These are phyloP conservation scores for Penicillium salamii DNA, from an alignment of 495 filamentous ascomycete genomes.

Conservation along the genomic window DNA sequence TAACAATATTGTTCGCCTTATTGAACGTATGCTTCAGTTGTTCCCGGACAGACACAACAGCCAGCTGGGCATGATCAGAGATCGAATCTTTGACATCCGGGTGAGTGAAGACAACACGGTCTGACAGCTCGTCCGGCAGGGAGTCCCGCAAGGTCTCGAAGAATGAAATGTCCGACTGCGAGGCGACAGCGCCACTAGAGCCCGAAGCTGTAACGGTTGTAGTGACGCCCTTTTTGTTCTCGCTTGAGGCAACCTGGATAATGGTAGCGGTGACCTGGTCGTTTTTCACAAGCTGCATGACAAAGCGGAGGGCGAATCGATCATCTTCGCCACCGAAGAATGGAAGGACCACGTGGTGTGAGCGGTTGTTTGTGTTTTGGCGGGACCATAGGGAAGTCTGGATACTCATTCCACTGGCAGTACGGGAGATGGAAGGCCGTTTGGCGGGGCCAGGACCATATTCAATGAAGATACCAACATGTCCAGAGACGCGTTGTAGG, in stretches of 20 bases:
- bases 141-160: slow-evolving; percentile 62
- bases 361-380: slow-evolving; percentile 51
- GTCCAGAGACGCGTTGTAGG: slow-evolving; percentile 58
- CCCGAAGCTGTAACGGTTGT: neutral
- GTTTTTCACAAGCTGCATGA: slow-evolving; percentile 77
- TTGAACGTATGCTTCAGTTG: slow-evolving; percentile 59
- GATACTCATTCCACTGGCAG: slow-evolving; percentile 56
- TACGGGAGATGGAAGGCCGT: slow-evolving; percentile 33
- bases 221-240: neutral
- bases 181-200: slow-evolving; percentile 1
- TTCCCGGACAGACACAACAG: slow-evolving; percentile 45
- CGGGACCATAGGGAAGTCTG: slow-evolving; percentile 45
- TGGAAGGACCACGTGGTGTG: slow-evolving; percentile 83
- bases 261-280: slow-evolving; percentile 56
- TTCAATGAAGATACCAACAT: slow-evolving; percentile 81
- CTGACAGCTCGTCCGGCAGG: slow-evolving; percentile 53
- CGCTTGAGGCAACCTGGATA: slow-evolving; percentile 19
- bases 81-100: slow-evolving; percentile 7
- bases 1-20: slow-evolving; percentile 76
- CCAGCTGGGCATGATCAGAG: slow-evolving; percentile 26
- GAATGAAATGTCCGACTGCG: slow-evolving; percentile 53
- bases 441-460: slow-evolving; percentile 41
- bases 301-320: slow-evolving; percentile 72
- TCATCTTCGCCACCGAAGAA: slow-evolving; percentile 88
- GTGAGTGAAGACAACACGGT: slow-evolving; percentile 60